Percentiles rank a stretch among this genome's conserved stretches.
Conservation (phyloP, 371 early-diverging fungal genomes). For the Saksenaea oblongispora region DNA sequence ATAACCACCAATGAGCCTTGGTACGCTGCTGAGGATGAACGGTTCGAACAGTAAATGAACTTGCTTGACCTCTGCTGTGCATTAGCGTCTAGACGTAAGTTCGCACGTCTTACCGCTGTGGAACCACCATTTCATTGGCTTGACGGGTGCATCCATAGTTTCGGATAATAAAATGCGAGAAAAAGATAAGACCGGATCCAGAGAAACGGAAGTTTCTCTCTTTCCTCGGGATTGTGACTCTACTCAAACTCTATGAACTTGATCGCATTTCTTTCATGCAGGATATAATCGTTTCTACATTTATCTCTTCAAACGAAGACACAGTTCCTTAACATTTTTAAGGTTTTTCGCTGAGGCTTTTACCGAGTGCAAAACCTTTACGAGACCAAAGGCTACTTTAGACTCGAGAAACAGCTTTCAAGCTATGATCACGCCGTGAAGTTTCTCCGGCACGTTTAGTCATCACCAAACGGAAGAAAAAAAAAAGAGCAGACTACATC, state of each 20-base stretch:
- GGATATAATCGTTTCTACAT: not conserved
- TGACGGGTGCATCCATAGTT: not conserved
- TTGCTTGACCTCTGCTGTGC: slow-evolving; percentile 20
- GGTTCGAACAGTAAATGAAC: slow-evolving; percentile 38
- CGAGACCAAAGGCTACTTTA: too few species aligned
- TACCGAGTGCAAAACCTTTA: too few species aligned
- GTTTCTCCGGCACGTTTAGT: too few species aligned
- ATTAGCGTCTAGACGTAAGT: not conserved
- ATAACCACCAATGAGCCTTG: slow-evolving; percentile 21
- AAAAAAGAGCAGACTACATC: too few species aligned
- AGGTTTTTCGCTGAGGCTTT: not conserved
- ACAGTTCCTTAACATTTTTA: not conserved
- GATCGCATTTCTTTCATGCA: not conserved
- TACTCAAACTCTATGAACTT: not conserved
- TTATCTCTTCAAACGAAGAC: not conserved
- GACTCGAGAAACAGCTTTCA: too few species aligned
- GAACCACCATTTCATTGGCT: slow-evolving; percentile 31
- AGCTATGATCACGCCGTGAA: too few species aligned
- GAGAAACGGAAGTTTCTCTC: not conserved
- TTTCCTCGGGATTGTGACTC: not conserved
- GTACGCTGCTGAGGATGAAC: slow-evolving; percentile 17
- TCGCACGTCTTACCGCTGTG: slow-evolving; percentile 21
- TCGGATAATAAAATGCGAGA: slow-evolving; percentile 5
- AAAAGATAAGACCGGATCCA: not conserved
- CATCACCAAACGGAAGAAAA: too few species aligned